phyloP scores from a whole-genome alignment of 225 moss, liverwort and hornwort genomes.

The Pseudisothecium myosuroides region DNA sequence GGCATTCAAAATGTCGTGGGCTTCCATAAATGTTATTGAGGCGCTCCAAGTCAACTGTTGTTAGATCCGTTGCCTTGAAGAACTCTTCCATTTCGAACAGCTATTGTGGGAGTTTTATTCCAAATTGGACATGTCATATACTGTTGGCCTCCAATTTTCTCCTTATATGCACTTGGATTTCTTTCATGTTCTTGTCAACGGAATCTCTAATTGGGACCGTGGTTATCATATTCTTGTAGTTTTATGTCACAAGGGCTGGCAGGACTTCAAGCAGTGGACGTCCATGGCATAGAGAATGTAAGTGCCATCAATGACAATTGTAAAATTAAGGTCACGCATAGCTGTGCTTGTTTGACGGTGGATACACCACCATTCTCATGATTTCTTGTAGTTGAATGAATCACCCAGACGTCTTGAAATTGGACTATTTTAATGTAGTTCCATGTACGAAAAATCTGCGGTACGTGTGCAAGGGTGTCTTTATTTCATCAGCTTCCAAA shows the following conservation, averaged over 20 bases:
- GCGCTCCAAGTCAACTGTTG: neutral
- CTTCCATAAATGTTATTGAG: neutral
- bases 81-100: neutral
- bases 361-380: neutral
- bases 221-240: constrained; percentile 13
- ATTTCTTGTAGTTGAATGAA: neutral
- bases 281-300: constrained; percentile 91
- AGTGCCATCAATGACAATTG: neutral
- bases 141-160: neutral
- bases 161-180: neutral
- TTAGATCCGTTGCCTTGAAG: neutral
- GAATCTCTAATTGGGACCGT: neutral
- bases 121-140: neutral
- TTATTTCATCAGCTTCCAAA: neutral
- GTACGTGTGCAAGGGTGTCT: neutral
- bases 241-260: constrained; percentile 87
- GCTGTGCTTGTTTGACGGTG: neutral
- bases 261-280: constrained; percentile 65
- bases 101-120: neutral
- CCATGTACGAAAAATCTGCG: neutral
- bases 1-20: neutral
- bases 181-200: neutral
- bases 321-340: neutral
- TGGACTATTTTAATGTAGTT: neutral
- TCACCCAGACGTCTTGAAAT: neutral